Evolutionary conservation across 805 yeast species (phyloP).

Genomic region (Saturnispora hagleri): DNA sequence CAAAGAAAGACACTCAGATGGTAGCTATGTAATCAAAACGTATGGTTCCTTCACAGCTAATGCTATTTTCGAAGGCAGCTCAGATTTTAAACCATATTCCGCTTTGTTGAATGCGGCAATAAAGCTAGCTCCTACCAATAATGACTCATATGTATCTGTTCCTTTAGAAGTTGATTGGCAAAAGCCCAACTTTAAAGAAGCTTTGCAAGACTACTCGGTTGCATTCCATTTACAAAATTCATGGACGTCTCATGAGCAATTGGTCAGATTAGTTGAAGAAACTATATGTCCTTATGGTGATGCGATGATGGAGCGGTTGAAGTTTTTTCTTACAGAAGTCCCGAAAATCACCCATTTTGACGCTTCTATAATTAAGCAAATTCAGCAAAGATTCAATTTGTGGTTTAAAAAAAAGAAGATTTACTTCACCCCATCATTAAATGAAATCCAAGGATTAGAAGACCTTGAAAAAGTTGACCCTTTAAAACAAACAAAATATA

Average conservation of each 20-base stretch:
- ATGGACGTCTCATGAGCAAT: not conserved
- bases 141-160: not conserved
- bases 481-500: not conserved
- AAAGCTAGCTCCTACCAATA: not conserved
- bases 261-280: not conserved
- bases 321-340: constrained; percentile 13
- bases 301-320: constrained; percentile 16
- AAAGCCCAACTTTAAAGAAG: not conserved
- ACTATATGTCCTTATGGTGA: constrained; percentile 10
- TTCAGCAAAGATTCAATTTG: constrained; percentile 9
- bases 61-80: not conserved
- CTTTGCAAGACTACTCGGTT: not conserved
- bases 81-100: not conserved
- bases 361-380: constrained; percentile 10
- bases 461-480: not conserved
- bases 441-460: constrained; percentile 1
- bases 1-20: not conserved
- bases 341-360: constrained; percentile 12
- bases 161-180: not conserved
- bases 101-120: not conserved
- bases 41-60: not conserved
- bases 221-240: not conserved
- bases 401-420: constrained; percentile 4
- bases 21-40: not conserved
- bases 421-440: not conserved